A percentile compares a stretch with the other conserved stretches of the same genome.
Conservation (phyloP, 2,329 filamentous ascomycete genomes). For the Xenoacremonium recifei region DNA sequence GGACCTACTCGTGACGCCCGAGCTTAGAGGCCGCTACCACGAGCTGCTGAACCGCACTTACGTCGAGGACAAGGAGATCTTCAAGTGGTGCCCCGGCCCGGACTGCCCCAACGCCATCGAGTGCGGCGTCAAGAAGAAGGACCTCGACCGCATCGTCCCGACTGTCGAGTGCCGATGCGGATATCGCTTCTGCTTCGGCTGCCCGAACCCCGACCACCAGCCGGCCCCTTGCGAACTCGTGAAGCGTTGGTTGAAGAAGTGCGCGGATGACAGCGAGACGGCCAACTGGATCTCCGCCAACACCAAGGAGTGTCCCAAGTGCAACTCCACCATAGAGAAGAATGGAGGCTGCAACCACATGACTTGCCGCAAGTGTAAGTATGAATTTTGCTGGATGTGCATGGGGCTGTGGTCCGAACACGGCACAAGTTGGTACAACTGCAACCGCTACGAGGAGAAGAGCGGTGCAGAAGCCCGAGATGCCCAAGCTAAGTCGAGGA, state of each 20-base stretch:
- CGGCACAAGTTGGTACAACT: constrained; percentile 99
- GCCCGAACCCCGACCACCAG: constrained; percentile 84
- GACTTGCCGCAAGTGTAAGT: constrained; percentile 93
- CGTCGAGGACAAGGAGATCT: constrained; percentile 91
- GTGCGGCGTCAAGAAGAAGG: constrained; percentile 83
- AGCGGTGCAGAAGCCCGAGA: constrained; percentile 87
- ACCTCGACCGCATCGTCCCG: constrained; percentile 80
- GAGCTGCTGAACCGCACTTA: constrained; percentile 89
- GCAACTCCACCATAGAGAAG: constrained; percentile 97
- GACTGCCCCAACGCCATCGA: constrained; percentile 93
- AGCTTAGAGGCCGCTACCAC: constrained; percentile 67
- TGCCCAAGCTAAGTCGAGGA: constrained; percentile 85
- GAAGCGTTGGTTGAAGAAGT: constrained; percentile 97
- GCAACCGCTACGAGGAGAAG: constrained; percentile 96
- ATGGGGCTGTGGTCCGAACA: constrained; percentile 99
- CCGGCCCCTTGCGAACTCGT: constrained; percentile 89
- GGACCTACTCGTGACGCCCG: constrained; percentile 66
- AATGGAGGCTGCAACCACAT: constrained; percentile 98
- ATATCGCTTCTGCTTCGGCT: constrained; percentile 93
- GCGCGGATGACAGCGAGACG: constrained; percentile 95
- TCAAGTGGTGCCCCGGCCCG: constrained; percentile 98
- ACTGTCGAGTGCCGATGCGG: constrained; percentile 85
- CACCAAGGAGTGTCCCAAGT: constrained; percentile 96
- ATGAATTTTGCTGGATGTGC: constrained; percentile 99
- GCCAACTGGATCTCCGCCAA: constrained; percentile 99